These are phyloP conservation scores for Bipolaris zeicola DNA, from an alignment of 2,329 filamentous ascomycete species.

Conservation along the genomic window DNA sequence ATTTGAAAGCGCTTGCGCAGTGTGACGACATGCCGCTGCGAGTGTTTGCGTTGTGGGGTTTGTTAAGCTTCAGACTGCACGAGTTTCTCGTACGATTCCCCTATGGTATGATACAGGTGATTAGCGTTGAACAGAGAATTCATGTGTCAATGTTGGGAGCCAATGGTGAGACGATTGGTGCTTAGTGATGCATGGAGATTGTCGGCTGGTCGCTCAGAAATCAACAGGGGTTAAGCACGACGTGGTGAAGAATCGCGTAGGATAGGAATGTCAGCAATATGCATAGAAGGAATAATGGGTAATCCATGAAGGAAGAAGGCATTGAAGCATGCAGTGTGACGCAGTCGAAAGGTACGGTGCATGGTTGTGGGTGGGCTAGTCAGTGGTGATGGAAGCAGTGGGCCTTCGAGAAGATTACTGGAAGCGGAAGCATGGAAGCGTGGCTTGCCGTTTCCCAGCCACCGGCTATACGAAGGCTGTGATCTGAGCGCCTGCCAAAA, in stretches of 20 bases:
- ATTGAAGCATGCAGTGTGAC: constrained; percentile 3
- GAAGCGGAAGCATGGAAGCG: constrained; percentile 8
- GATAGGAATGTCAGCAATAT: constrained; percentile 3
- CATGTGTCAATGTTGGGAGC: neutral
- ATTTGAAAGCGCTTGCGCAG: neutral
- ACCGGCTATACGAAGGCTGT: neutral
- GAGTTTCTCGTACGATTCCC: neutral
- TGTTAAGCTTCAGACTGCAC: neutral
- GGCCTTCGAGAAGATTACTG: constrained; percentile 23
- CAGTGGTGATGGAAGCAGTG: constrained; percentile 13
- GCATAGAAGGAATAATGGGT: constrained; percentile 3
- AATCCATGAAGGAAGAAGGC: constrained; percentile 1
- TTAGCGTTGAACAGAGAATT: neutral
- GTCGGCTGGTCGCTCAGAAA: constrained; percentile 18
- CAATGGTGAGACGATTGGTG: constrained; percentile 8
- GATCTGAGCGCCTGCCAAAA: neutral
- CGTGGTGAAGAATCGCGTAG: neutral
- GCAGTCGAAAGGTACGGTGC: constrained; percentile 7
- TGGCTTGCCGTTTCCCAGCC: constrained; percentile 1
- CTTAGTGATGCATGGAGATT: constrained; percentile 19
- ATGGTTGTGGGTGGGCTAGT: constrained; percentile 15
- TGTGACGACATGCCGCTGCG: constrained; percentile 2
- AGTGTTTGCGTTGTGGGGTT: neutral
- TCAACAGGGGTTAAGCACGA: constrained; percentile 1
- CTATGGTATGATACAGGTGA: neutral